Evolutionary conservation across 306 rosid genomes (phyloP), one percentile per base, ranked within the genome.

Genomic region (Prosopis cineraria): DNA sequence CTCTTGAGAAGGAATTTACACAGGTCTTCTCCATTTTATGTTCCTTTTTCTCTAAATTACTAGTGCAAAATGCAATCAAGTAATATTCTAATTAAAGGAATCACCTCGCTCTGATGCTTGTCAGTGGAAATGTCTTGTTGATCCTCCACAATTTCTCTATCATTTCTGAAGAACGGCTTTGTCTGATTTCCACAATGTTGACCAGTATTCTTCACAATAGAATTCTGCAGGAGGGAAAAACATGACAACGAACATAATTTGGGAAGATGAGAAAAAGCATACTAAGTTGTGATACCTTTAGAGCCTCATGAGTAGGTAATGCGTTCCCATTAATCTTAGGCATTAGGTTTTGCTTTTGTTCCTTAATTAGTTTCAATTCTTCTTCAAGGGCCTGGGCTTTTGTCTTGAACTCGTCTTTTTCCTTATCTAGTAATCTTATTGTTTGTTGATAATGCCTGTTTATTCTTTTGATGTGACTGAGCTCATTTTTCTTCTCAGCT

Each of bases 41-140:
- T 47, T 47, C 22, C 53, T 47, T 47, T 17, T 22, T 47, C 53
- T 47, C 53, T 17, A 16, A 16, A 47, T 19, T 47, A 16, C 53
- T 3, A 14, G 53, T 47, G 17, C 7, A 79, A 29, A 78, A 70
- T 75, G 31, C 10, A 82, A 79, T 30, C 22, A 48, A 66, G 70
- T 10, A 41, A 76, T 7, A 41, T 64, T 79, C 53, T 69, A 47
- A 47, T 47, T 47, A 63, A 83, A 84, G 43, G 60, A 65, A 85
- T 56, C 74, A 93, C 98, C 93, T 87, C 90, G 67, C 68, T 87
- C 80, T 82, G 90, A 69, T 74, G 72, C 81, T 87, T 87, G 78
- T 75, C 72, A 75, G 77, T 73, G 80, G 34, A 16, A 36, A 69
- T 79, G 72, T 76, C 83, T 45, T 82, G 79, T 30, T 87, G 87